Evolutionary conservation across 345 rosid species (phyloP).

Genomic region (Moricandia moricandioides): DNA sequence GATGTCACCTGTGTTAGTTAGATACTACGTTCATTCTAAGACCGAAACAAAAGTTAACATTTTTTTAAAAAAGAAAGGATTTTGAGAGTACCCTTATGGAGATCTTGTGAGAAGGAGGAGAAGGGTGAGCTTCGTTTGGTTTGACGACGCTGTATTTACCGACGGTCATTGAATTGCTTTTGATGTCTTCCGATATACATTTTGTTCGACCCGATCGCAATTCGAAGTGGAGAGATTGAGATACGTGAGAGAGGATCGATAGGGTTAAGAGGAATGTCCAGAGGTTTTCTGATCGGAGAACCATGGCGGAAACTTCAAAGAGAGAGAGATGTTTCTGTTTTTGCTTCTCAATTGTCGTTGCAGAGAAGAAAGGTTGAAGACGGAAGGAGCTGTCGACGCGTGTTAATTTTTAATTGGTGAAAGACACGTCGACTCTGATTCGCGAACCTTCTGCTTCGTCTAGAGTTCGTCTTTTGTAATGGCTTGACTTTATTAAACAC

Average conservation of each 20-base stretch:
- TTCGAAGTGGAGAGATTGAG: constrained; percentile 71
- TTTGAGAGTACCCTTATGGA: constrained; percentile 55
- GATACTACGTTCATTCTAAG: background rate
- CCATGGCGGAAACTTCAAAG: constrained; percentile 28
- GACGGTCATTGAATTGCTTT: constrained; percentile 77
- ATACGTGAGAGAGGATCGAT: constrained; percentile 28
- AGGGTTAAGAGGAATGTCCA: constrained; percentile 6
- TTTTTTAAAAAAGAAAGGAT: background rate
- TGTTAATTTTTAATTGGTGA: constrained; percentile 34
- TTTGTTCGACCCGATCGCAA: constrained; percentile 73
- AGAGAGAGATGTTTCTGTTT: background rate
- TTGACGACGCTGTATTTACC: constrained; percentile 82
- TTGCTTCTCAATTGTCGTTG: background rate
- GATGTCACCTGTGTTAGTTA: constrained; percentile 65
- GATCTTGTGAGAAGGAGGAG: constrained; percentile 70
- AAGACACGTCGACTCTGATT: constrained; percentile 14
- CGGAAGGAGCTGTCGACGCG: constrained; percentile 19
- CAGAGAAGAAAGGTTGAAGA: background rate
- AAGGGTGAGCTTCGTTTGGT: constrained; percentile 60
- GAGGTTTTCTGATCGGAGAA: constrained; percentile 20
- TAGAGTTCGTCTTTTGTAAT: too few relatives aligned
- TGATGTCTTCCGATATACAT: constrained; percentile 88
- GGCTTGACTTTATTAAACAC: too few relatives aligned
- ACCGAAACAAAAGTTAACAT: background rate
- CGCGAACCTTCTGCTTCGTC: too few relatives aligned